Conservation (phyloP, 2,329 filamentous ascomycete genomes). For the Fusarium poae region DNA sequence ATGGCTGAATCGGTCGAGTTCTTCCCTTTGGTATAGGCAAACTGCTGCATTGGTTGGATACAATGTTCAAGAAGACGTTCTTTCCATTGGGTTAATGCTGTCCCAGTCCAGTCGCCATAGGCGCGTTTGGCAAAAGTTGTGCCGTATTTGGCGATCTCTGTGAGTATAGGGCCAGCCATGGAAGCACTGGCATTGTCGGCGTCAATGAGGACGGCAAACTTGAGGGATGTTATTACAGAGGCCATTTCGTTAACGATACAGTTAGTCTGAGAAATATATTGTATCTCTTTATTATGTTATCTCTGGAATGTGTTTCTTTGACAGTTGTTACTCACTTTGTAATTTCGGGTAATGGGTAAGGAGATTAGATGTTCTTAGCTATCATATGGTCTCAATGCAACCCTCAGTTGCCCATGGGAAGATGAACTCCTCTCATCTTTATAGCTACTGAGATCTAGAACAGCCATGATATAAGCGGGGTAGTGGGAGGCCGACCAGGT, state of each 20-base stretch:
- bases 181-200: slow-evolving; percentile 50
- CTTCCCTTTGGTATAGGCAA: slow-evolving; percentile 54
- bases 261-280: too few species aligned
- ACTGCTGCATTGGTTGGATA: slow-evolving; percentile 55
- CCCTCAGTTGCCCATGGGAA: too few species aligned
- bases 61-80: slow-evolving; percentile 50
- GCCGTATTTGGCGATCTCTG: slow-evolving; percentile 53
- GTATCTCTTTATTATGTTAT: too few species aligned
- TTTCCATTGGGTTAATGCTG: slow-evolving; percentile 50
- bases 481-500: too few species aligned
- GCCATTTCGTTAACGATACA: not conserved
- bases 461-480: too few species aligned
- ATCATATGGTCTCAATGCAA: too few species aligned
- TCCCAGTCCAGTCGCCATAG: slow-evolving; percentile 54
- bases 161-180: slow-evolving; percentile 42
- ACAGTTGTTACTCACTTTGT: too few species aligned
- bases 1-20: slow-evolving; percentile 54
- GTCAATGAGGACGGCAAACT: slow-evolving; percentile 53
- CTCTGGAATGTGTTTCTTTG: too few species aligned
- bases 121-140: slow-evolving; percentile 51
- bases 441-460: too few species aligned
- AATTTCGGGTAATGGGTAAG: too few species aligned
- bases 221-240: slow-evolving; percentile 17
- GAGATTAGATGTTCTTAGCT: too few species aligned
- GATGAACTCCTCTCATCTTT: too few species aligned